phyloP scores from a whole-genome alignment of 2,329 filamentous ascomycete genomes.

The Ploettnerulaceae sp. region DNA sequence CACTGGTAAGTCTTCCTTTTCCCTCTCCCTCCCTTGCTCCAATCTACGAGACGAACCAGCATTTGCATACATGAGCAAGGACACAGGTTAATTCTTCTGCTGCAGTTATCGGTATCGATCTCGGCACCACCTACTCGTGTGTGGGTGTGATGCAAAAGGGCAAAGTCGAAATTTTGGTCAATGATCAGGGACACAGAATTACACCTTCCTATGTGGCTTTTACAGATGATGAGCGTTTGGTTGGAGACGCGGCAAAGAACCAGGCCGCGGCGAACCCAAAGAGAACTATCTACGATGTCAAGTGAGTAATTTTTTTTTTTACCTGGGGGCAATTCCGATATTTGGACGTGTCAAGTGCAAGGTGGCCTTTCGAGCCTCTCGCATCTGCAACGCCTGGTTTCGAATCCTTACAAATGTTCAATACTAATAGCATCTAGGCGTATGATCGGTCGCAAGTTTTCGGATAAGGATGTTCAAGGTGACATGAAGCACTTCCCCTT shows the following conservation, averaged over 20 bases:
- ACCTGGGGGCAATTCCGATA: no score
- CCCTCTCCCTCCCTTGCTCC: not conserved
- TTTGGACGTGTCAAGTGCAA: not conserved
- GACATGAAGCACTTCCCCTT: slow-evolving; percentile 99
- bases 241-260: slow-evolving; percentile 97
- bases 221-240: slow-evolving; percentile 92
- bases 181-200: slow-evolving; percentile 96
- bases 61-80: not conserved
- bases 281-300: slow-evolving; percentile 76
- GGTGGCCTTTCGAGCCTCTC: slow-evolving; percentile 7
- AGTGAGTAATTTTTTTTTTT: slow-evolving; percentile 61
- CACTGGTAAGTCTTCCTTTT: slow-evolving; percentile 46
- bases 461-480: slow-evolving; percentile 80
- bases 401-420: not conserved
- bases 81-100: slow-evolving; percentile 15
- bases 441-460: slow-evolving; percentile 78
- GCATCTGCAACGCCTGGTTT: not conserved
- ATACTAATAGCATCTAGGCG: slow-evolving; percentile 51
- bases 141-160: slow-evolving; percentile 95
- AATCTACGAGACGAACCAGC: no score
- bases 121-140: slow-evolving; percentile 85
- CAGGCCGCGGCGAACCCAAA: slow-evolving; percentile 77
- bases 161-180: slow-evolving; percentile 92
- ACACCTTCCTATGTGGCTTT: slow-evolving; percentile 94
- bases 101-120: slow-evolving; percentile 85